Conservation (phyloP, 2,329 filamentous ascomycete genomes). For the Penicillium corylophilum region DNA sequence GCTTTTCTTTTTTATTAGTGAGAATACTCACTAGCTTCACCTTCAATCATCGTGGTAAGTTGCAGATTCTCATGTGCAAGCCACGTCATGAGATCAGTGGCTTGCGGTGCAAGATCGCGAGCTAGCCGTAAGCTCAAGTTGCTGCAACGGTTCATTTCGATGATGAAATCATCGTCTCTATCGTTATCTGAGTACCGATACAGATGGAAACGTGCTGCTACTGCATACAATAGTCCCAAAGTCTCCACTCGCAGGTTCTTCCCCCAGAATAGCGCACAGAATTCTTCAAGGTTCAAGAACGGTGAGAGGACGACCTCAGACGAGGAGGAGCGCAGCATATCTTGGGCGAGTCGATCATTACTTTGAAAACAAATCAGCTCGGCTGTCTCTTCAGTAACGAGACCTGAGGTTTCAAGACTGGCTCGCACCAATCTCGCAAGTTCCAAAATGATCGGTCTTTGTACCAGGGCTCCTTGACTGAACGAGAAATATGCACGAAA, state of each 20-base stretch:
- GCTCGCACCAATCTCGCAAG: neutral
- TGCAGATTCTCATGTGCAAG: slow-evolving; percentile 16
- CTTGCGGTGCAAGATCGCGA: slow-evolving; percentile 15
- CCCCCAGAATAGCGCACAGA: slow-evolving; percentile 15
- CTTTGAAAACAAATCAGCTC: too few relatives aligned
- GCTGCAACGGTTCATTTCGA: slow-evolving; percentile 16
- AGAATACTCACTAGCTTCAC: slow-evolving; percentile 14
- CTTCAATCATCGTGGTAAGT: slow-evolving; percentile 12
- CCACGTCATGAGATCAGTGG: slow-evolving; percentile 16
- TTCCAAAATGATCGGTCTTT: slow-evolving; percentile 10
- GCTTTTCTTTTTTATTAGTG: neutral
- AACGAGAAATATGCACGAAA: slow-evolving; percentile 11
- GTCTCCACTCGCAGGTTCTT: slow-evolving; percentile 17
- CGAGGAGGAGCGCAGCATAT: slow-evolving; percentile 9
- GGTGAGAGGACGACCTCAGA: slow-evolving; percentile 8
- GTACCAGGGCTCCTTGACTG: slow-evolving; percentile 10
- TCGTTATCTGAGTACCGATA: neutral
- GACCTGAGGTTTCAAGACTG: too few relatives aligned
- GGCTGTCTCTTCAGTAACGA: too few relatives aligned
- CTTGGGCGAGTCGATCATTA: too few relatives aligned
- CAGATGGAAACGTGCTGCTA: slow-evolving; percentile 13
- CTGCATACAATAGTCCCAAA: slow-evolving; percentile 15
- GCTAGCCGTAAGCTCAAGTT: slow-evolving; percentile 12
- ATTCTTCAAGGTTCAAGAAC: slow-evolving; percentile 9
- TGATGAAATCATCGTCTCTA: slow-evolving; percentile 5